phyloP scores from a whole-genome alignment of 805 yeast genomes.

The Metschnikowia shivogae region DNA sequence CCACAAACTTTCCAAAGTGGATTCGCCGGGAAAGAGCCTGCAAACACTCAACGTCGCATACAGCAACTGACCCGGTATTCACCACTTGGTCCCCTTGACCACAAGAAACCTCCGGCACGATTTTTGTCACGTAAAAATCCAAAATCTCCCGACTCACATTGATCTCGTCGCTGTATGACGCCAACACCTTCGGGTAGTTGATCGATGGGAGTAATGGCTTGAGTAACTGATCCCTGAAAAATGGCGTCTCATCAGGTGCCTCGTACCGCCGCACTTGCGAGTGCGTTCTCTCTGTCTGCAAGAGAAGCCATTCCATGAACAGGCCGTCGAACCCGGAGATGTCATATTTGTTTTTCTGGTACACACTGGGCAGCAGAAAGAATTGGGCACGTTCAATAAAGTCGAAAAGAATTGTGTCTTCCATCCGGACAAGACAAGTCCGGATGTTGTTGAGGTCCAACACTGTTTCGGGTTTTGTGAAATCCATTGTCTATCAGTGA shows the following conservation, averaged over 20 bases:
- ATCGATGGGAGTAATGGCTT: constrained; percentile 78
- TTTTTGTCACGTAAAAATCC: constrained; percentile 61
- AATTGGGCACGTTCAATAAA: constrained; percentile 93
- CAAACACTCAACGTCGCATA: constrained; percentile 78
- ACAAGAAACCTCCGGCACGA: constrained; percentile 71
- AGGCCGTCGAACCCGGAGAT: constrained; percentile 73
- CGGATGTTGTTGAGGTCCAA: constrained; percentile 79
- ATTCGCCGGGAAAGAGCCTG: constrained; percentile 89
- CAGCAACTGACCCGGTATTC: constrained; percentile 82
- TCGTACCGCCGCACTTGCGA: constrained; percentile 84
- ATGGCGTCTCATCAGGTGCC: constrained; percentile 92
- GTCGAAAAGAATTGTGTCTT: constrained; percentile 90
- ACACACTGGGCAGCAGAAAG: constrained; percentile 68
- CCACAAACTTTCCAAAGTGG: constrained; percentile 96
- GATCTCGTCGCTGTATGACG: constrained; percentile 67
- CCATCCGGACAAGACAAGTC: constrained; percentile 84
- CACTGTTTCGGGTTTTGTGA: constrained; percentile 76
- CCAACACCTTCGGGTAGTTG: constrained; percentile 74
- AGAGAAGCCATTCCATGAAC: constrained; percentile 80
- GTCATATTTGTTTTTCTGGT: constrained; percentile 50
- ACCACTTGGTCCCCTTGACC: constrained; percentile 71
- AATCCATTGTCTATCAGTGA: constrained; percentile 56
- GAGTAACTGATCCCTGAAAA: constrained; percentile 65
- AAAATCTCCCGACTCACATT: constrained; percentile 71
- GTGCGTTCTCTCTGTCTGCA: constrained; percentile 61